Base-by-base conservation (phyloP, 164 flowering plant species). In the Aristolochia californica region DNA sequence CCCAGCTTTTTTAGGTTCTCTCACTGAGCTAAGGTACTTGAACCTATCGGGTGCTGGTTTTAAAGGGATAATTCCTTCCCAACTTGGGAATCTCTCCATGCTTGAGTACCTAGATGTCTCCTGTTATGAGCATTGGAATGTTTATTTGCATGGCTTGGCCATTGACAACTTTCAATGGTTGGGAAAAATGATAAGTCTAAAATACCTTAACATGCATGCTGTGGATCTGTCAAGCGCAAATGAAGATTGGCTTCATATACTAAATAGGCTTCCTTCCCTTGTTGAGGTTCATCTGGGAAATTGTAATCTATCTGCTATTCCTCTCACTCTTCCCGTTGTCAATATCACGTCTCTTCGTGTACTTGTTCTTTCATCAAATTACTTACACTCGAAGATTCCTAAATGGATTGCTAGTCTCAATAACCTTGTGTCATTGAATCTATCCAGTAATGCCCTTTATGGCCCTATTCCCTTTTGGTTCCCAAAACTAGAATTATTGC, bases 261-360 rank as follows among this genome's bases (percentile, higher is more conserved):
- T 61, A 17, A 66, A 49, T 25, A 56, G 8, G 55, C 55, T 56
- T 13, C 61, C 65, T 44, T 60, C 55, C 21, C 45, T 67, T 14
- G n/a, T 20, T 12, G 62, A 57, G 25, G 24, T 67, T n/a, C 53
- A 13, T 23, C 34, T 61, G 5, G 13, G 1, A 0, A 4, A 5
- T 18, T 61, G 70, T 24, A 0, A 2, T 5, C 65, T 66, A 4
- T 1, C 11, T 22, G 12, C 40, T 22, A 20, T 51, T 55, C 24
- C 43, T 27, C 25, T 44, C 5, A 9, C 61, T 4, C 49, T 56
- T 50, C 17, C 61, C 5, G 12, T 17, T 44, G 47, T 56, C 11
- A 61, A 67, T 38, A 57, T 62, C 24, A 67, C 70, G 7, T 67
- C 70, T 52, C 63, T 68, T 22, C 45, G 8, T 8, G 51, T 67